Base-by-base conservation (phyloP, 306 rosid species). In the Astragalus glycyphyllos region DNA sequence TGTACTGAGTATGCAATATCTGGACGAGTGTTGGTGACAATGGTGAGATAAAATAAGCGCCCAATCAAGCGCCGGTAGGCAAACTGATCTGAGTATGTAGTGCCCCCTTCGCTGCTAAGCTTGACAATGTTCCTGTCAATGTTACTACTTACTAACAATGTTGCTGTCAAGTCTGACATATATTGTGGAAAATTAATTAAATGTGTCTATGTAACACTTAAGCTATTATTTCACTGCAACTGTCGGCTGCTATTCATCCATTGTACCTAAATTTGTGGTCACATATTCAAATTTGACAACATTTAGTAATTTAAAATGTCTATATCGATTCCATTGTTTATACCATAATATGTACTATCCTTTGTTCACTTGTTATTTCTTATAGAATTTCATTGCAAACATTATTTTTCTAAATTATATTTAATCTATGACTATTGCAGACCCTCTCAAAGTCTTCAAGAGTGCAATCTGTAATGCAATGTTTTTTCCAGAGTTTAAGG, bases 211-310 rank as follows among this genome's bases (percentile, higher is more conserved):
- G 77, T 34, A 45, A 70, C 72, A 65, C 54, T 71, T 63, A 2
- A 23, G 37, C 6, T 45, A 69, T 15, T 62, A 20, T 49, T 78
- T 71, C 74, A 71, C 82, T 46, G 72, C 34, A 57, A 20, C 11
- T 37, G 51, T 17, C 26, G 46, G 56, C 70, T 68, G 53, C 61
- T 35, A 29, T 64, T 38, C 10, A 64, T 64, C 74, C 69, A 47
- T 40, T 71, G 48, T 37, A 78, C 77, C 77, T 71, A 23, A 65
- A 65, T 47, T 56, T 72, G 58, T 58, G 70, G 63, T 70, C 61
- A 35, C 14, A 72, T 58, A 7, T 57, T 71, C 69, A 78, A 78
- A 60, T 58, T 68, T 78, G 70, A 58, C 70, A 72, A 11, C 70
- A 48, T 23, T 67, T 57, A 6, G 11, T 57, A 17, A 66, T 75